phyloP scores from a whole-genome alignment of 2,329 filamentous ascomycete species.

The Aspergillus sp. region DNA sequence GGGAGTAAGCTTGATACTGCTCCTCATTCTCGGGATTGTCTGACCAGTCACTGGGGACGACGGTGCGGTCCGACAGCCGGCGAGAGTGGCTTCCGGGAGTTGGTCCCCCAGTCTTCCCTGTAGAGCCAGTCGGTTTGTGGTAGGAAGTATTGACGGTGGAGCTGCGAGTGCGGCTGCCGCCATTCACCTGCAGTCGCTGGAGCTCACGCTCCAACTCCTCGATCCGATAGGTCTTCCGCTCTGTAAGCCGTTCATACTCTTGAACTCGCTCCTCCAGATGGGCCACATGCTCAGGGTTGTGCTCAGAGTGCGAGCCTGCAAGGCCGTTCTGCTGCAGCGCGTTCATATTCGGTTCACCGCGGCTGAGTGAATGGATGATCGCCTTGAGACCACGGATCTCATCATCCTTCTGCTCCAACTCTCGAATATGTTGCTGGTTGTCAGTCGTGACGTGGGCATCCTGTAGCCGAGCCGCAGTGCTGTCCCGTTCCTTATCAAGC shows the following conservation, averaged over 20 bases:
- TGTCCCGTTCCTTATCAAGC: slow-evolving; percentile 82
- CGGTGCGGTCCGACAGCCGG: slow-evolving; percentile 42
- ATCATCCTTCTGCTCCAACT: slow-evolving; percentile 91
- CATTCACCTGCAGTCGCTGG: slow-evolving; percentile 39
- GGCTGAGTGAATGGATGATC: slow-evolving; percentile 92
- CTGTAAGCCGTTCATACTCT: slow-evolving; percentile 70
- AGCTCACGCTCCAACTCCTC: slow-evolving; percentile 84
- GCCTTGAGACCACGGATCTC: slow-evolving; percentile 96
- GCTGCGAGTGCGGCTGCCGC: slow-evolving; percentile 30
- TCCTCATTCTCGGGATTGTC: slow-evolving; percentile 27
- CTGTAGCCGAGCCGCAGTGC: slow-evolving; percentile 62
- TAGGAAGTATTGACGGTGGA: slow-evolving; percentile 35
- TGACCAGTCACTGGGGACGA: slow-evolving; percentile 42
- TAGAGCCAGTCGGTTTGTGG: slow-evolving; percentile 29
- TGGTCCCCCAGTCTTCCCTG: slow-evolving; percentile 24
- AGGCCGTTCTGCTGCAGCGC: slow-evolving; percentile 28
- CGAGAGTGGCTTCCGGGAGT: slow-evolving; percentile 32
- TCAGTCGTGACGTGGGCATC: slow-evolving; percentile 50
- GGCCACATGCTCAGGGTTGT: slow-evolving; percentile 54
- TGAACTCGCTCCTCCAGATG: slow-evolving; percentile 77
- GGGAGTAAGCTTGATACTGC: slow-evolving; percentile 23
- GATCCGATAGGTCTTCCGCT: slow-evolving; percentile 70
- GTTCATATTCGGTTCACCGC: slow-evolving; percentile 47
- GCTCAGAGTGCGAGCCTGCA: slow-evolving; percentile 28
- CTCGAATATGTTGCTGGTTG: slow-evolving; percentile 55